Conservation (phyloP, 441 rosid genomes). For the Eruca vesicaria region DNA sequence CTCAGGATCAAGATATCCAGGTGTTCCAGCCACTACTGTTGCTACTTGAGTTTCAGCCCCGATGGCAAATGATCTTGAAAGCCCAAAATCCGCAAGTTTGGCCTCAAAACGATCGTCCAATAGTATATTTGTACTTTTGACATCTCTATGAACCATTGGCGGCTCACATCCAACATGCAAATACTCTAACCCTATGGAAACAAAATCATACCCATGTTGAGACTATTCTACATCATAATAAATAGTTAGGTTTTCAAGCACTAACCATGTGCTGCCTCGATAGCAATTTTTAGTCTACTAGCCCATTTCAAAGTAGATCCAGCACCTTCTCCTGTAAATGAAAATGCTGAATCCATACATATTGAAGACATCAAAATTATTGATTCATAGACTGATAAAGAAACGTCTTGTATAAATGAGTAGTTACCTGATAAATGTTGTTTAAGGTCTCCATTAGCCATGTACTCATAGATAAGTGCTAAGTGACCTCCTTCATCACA, state of each 20-base stretch:
- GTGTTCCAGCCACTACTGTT: constrained; percentile 43
- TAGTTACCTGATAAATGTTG: constrained; percentile 47
- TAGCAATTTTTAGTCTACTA: constrained; percentile 45
- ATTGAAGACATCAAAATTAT: background rate
- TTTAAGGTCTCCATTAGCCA: constrained; percentile 52
- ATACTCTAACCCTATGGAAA: constrained; percentile 41
- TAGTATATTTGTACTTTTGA: constrained; percentile 43
- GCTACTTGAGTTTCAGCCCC: constrained; percentile 32
- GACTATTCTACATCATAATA: background rate
- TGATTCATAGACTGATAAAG: background rate
- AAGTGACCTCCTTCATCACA: constrained; percentile 49
- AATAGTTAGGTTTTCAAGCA: background rate
- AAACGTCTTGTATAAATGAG: background rate
- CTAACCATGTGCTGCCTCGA: constrained; percentile 56
- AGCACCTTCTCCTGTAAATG: constrained; percentile 17
- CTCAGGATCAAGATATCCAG: constrained; percentile 49
- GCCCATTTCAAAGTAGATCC: constrained; percentile 40
- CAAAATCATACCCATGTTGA: background rate
- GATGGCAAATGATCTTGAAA: constrained; percentile 32
- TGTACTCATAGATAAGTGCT: constrained; percentile 57
- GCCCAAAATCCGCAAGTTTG: constrained; percentile 49
- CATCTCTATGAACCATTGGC: constrained; percentile 45
- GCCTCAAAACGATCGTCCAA: constrained; percentile 37
- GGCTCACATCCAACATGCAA: constrained; percentile 45
- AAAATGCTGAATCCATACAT: background rate